Base-by-base conservation (phyloP, 2,329 filamentous ascomycete genomes). In the Beauveria varroae region DNA sequence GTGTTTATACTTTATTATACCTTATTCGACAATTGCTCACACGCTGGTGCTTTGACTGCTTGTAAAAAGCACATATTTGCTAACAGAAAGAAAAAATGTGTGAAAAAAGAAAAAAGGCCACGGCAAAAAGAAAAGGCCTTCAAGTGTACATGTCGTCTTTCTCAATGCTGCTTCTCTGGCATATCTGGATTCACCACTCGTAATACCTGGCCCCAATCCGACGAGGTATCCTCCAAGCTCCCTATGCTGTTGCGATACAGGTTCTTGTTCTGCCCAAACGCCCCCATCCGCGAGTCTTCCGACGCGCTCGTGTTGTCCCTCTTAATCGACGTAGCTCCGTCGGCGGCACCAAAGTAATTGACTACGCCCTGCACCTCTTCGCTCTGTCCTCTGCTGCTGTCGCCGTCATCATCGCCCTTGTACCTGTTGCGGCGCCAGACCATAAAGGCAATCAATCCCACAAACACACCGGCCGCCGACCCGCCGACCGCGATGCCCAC, bases 281-380 rank as follows among this genome's bases (percentile, higher is more conserved):
- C 56, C 1, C 46, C 56, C 56, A 58, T 58, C 24, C 56, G 56
- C 46, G 56, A 58, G 34, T 58, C 56, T 22, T 49, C 56, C 22
- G 56, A 58, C 30, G 56, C 56, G 46, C 46, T 58, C 34, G 56
- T 58, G 24, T 58, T 58, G 46, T 58, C 56, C 12, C 56, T 37
- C 16, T 20, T 20, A 5, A 58, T 58, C 34, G 46, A 51, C 46
- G 43, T 37, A 5, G 26, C 9, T 14, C 44, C 37, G 10, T 22
- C 34, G 2, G 10, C 5, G 3, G 22, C 4, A 10, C 44, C 56
- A 58, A 58, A 58, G 34, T 28, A 58, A 2, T 30, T 3, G 20
- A 37, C 43, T 12, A 34, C 44, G 28, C 24, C 43, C 20, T 14
- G 28, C 9, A 18, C 28, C 18, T 16, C 51, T 22, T 14, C 40